Base-by-base conservation (phyloP, 192 early-diverging fungal genomes). In the Powellomyces hirtus region DNA sequence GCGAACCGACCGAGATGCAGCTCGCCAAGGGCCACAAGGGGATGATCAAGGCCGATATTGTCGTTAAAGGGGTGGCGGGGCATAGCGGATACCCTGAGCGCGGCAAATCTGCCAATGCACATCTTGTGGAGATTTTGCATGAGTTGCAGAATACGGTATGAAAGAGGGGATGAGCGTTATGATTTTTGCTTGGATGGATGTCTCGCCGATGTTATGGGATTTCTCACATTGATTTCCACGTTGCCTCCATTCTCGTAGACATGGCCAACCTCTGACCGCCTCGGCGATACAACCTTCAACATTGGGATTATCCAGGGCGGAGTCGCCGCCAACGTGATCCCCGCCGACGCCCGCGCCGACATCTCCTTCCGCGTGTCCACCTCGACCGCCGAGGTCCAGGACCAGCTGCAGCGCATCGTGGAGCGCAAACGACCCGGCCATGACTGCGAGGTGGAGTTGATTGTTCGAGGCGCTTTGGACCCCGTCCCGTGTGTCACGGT, bases 11-110 rank as follows among this genome's bases (percentile, higher is more conserved):
- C 31, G 81, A 83, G 59, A 71, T 72, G 0, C 49, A 64, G 2
- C 56, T 81, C 44, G 81, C 81, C 14, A 35, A 71, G 27, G 81
- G 81, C n/a, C 81, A 83, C 62, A 83, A 83, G 69, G 81, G 81
- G 30, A 74, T 75, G 33, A 46, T 81, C 59, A 59, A 75, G 77
- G 53, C 71, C 2, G 46, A 57, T 24, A n/a, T 53, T 30, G 4
- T 62, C 4, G 49, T 1, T 16, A 50, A 34, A 2, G 24, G 35
- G 11, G 45, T 44, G 73, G 79, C 79, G 1, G 64, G 64, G 0
- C 79, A 80, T 61, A 72, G 68, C n/a, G 80, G 80, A 16, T 80
- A 81, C 22, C 80, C 80, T 13, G 75, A 81, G 49, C 71, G 75
- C 18, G 80, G 80, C 36, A 30, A 68, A 26, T 75, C 71, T 27